phyloP scores from a whole-genome alignment of 148 eudicot genomes.

The Polygonum aviculare region DNA sequence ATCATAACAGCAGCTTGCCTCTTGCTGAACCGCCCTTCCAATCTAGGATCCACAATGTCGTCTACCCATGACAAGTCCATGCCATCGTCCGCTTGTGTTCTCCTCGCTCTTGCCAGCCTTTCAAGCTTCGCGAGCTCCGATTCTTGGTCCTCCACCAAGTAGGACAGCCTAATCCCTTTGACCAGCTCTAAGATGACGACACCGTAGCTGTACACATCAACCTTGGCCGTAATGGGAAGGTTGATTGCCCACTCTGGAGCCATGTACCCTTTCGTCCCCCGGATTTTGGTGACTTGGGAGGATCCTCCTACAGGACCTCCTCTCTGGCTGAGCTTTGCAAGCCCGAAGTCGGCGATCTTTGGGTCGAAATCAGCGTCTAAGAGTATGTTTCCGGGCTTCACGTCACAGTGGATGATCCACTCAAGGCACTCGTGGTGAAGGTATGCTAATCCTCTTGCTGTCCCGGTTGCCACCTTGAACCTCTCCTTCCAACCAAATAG shows the following conservation, averaged over 20 bases:
- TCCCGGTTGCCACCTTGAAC: conserved; percentile 29
- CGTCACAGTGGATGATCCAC: conserved; percentile 75
- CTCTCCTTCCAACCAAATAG: neutral
- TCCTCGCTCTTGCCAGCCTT: conserved; percentile 20
- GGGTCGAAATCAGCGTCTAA: conserved; percentile 30
- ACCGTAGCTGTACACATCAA: conserved; percentile 56
- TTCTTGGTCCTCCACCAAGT: conserved; percentile 22
- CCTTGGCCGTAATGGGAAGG: conserved; percentile 61
- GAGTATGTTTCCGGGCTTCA: conserved; percentile 25
- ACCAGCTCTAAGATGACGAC: conserved; percentile 44
- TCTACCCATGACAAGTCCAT: conserved; percentile 31
- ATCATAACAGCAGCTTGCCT: conserved; percentile 38
- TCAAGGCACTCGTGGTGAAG: conserved; percentile 75
- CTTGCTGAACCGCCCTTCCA: conserved; percentile 31
- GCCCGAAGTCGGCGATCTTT: conserved; percentile 61
- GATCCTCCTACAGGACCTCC: conserved; percentile 17
- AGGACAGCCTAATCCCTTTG: conserved; percentile 14
- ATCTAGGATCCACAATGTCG: conserved; percentile 35
- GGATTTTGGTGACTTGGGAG: conserved; percentile 26
- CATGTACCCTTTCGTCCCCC: conserved; percentile 61
- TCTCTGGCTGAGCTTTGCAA: conserved; percentile 49
- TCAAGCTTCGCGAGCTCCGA: conserved; percentile 31
- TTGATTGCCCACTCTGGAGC: conserved; percentile 22
- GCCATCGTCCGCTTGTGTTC: conserved; percentile 10
- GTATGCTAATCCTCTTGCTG: conserved; percentile 66